Base-by-base conservation (phyloP, 768 basidiomycete species). In the Suillus tomentosus region DNA sequence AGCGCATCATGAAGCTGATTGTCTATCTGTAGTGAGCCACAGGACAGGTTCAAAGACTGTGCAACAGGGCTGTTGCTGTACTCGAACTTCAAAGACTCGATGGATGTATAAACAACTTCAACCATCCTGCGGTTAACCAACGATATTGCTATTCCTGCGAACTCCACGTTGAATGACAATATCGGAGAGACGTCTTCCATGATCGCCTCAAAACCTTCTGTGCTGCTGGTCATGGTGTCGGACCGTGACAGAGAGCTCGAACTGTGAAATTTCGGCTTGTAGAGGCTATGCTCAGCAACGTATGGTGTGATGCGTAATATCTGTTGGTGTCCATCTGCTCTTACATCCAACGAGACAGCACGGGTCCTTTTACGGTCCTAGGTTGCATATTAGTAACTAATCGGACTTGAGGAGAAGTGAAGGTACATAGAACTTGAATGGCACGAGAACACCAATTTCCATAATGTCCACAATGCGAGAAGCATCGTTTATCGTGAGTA, bases 1-100 rank as follows among this genome's bases (percentile, higher is more conserved):
- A 96, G 73, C 19, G 95, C 96, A 64, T 99, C 97, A 65, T 99
- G 96, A 14, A 99, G 85, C 73, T 99, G 97, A 72, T 99, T 99
- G 78, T 99, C 97, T 64, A 99, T 85, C 74, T 99, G 96, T 13
- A 99, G 82, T 69, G 84, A 88, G n/a, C 91, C 93, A 71, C 90
- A 91, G 9, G 90, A 86, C 42, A 99, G 45, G 56, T 86, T 92
- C 61, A 95, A 81, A 2, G 92, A 85, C 70, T 96, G 94, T 6
- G 93, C 89, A 43, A 89, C 82, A 1, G 84, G 78, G 71, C 89
- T 96, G 70, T 91, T 85, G 48, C 83, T 85, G 76, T 96, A 99
- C 69, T 95, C 92, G 65, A 98, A 83, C 69, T 90, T 89, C 62
- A 99, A 81, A 15, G 84, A 80, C 53, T 91, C 87, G 68, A 93